Evolutionary conservation across 345 rosid species (phyloP), one percentile per base, ranked within the genome.

Genomic region (Noccaea bulbosa): DNA sequence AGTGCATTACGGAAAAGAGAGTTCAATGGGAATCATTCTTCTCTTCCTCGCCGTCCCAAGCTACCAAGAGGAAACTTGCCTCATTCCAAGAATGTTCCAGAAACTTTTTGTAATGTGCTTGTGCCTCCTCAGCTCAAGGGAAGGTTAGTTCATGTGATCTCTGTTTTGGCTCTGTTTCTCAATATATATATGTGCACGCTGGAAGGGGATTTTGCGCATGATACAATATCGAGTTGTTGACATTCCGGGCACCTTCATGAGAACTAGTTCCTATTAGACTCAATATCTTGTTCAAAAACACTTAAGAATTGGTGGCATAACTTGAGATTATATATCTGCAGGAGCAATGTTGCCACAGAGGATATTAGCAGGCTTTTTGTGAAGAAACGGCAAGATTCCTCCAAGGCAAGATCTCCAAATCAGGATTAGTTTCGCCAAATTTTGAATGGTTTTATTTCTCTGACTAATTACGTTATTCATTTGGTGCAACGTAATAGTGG

Each of bases 341-440:
- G 96, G 98, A 93, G 94, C 82, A 93, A 93, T 72, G 81, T 93
- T 78, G 98, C 90, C 34, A 93, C 98, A 7, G 98, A 91, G 77
- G 98, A 93, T 80, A 76, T 93, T 8, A 78, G 91, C 82, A 89
- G 78, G 86, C 84, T 93, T 76, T 93, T 93, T 72, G 91, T 89
- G 24, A 82, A 73, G 58, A 82, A 73, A 73, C 83, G 79, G 7
- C 74, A 84, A 17, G 90, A 81, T 8, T 81, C 52, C 66, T 46
- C 70, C 56, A 84, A 46, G 39, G 81, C 75, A 61, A 68, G n/a
- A 64, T 30, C 79, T 76, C 80, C 80, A 52, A 14, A 16, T 30
- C 38, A 59, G 62, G 62, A 44, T 5, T 77, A 77, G 67, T 59
- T 54, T 74, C 4, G 38, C 58, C 24, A 24, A 22, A 11, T 12